Evolutionary conservation across 257 asterid species (phyloP).

Genomic region (Coffea canephora): DNA sequence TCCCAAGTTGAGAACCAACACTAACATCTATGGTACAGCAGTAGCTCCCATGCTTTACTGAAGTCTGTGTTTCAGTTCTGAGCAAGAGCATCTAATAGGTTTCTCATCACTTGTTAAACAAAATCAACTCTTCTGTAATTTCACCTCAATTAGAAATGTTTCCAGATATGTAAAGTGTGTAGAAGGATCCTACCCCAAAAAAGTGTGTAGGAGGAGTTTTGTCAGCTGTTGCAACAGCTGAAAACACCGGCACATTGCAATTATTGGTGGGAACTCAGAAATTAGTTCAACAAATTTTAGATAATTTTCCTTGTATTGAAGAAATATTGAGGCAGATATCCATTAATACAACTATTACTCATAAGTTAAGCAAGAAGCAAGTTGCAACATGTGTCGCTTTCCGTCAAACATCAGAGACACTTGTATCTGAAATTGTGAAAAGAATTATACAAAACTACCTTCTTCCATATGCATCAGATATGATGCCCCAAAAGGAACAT

Average conservation of each 20-base stretch:
- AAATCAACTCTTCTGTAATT: neutral
- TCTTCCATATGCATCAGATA: conserved; percentile 74
- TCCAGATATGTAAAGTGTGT: neutral
- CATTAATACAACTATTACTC: neutral
- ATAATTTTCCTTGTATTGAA: too few species aligned
- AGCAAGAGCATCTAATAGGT: neutral
- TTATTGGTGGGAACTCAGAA: neutral
- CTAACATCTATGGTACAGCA: too few species aligned
- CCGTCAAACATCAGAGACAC: neutral
- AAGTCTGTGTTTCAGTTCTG: neutral
- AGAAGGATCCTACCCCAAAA: too few species aligned
- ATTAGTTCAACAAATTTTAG: too few species aligned
- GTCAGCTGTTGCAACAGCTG: too few species aligned
- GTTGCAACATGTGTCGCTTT: neutral
- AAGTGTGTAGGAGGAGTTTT: neutral
- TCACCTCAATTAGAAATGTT: neutral
- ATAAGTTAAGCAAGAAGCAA: neutral
- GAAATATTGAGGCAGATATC: neutral
- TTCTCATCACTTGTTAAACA: neutral
- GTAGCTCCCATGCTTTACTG: too few species aligned
- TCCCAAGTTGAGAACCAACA: too few species aligned
- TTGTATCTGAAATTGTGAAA: neutral
- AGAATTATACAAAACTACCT: conserved; percentile 34
- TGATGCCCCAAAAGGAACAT: conserved; percentile 68
- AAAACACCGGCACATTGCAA: neutral